Conservation (phyloP, 768 basidiomycete species). For the Leccinellum luteum region DNA sequence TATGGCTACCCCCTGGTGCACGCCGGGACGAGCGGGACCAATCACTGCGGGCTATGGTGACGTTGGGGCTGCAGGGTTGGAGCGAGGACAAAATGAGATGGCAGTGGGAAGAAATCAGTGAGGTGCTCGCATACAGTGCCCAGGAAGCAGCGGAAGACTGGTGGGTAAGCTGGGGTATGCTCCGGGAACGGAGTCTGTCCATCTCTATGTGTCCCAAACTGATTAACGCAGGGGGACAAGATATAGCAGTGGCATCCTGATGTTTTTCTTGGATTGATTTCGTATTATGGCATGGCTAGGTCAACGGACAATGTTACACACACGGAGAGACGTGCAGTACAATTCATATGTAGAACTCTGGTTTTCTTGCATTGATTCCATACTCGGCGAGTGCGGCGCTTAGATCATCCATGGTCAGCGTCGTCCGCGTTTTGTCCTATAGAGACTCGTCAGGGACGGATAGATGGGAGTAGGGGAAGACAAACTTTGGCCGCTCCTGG, state of each 20-base stretch:
- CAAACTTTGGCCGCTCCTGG: constrained; percentile 64
- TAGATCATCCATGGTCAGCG: constrained; percentile 96
- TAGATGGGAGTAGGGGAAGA: constrained; percentile 6
- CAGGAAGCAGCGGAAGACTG: constrained; percentile 55
- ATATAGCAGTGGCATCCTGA: background rate
- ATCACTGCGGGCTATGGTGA: constrained; percentile 23
- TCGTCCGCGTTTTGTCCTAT: constrained; percentile 89
- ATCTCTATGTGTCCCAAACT: background rate
- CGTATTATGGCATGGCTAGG: background rate
- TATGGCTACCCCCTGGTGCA: constrained; percentile 41
- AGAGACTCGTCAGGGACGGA: background rate
- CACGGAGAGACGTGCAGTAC: constrained; percentile 1
- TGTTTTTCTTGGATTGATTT: background rate
- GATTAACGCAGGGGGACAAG: background rate
- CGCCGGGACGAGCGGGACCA: constrained; percentile 42
- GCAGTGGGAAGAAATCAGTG: constrained; percentile 51
- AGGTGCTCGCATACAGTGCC: constrained; percentile 48
- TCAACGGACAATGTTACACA: background rate
- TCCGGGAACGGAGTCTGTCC: constrained; percentile 35
- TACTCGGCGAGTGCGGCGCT: constrained; percentile 93
- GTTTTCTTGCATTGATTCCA: constrained; percentile 90
- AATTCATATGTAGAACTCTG: constrained; percentile 82
- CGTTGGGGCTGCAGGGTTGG: constrained; percentile 31
- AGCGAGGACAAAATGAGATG: constrained; percentile 44
- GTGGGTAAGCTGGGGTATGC: constrained; percentile 55